Percentiles rank a stretch among this genome's conserved stretches.
phyloP scores from a whole-genome alignment of 495 filamentous ascomycete species.

The Copromyces sp. region DNA sequence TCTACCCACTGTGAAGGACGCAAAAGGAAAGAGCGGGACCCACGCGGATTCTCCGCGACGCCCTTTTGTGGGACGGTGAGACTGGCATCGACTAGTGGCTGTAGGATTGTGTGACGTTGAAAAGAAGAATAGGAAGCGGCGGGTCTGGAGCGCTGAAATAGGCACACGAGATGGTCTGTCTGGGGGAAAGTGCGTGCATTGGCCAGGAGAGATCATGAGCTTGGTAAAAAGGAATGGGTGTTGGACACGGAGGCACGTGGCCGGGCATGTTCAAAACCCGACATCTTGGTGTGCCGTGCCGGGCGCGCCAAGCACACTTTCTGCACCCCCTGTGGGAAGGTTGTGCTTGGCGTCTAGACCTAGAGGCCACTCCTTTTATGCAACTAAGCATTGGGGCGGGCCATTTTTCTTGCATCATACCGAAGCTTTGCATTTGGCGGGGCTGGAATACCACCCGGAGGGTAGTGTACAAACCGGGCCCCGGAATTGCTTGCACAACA shows the following conservation, averaged over 20 bases:
- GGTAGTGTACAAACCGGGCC: neutral
- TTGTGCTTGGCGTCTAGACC: neutral
- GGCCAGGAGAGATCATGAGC: neutral
- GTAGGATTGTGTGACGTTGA: neutral
- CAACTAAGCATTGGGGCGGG: neutral
- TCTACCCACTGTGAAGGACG: neutral
- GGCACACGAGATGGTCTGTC: neutral
- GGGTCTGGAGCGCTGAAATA: neutral
- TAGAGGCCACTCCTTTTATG: neutral
- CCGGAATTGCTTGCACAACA: neutral
- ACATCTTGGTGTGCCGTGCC: neutral
- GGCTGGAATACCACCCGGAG: neutral
- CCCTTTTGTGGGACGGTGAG: neutral
- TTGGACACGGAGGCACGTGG: neutral
- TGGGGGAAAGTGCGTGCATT: neutral
- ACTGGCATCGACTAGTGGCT: neutral
- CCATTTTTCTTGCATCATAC: neutral
- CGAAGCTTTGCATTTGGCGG: neutral
- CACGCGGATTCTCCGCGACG: neutral
- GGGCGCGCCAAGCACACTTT: neutral
- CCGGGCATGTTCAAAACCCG: neutral
- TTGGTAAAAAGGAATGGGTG: neutral
- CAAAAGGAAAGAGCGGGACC: neutral
- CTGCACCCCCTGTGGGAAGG: neutral
- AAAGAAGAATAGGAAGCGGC: neutral